phyloP scores from a whole-genome alignment of 2,329 filamentous ascomycete species.

The Cercospora citrullina region DNA sequence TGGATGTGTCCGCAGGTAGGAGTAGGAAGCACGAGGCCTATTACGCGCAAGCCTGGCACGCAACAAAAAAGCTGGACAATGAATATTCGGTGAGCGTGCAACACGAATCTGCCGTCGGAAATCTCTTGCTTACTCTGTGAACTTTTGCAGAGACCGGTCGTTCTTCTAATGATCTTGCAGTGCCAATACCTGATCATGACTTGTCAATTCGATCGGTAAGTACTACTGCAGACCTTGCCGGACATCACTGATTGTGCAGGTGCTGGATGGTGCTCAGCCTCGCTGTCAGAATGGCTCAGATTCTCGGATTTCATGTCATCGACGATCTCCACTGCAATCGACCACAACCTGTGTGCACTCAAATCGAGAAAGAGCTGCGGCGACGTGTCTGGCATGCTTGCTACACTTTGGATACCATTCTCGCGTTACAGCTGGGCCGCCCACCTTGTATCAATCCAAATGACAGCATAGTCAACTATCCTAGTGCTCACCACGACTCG shows the following conservation, averaged over 20 bases:
- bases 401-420: slow-evolving; percentile 11
- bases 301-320: slow-evolving; percentile 9
- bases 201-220: slow-evolving; percentile 19
- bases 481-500: slow-evolving; percentile 10
- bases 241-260: neutral
- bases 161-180: neutral
- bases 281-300: slow-evolving; percentile 13
- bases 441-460: slow-evolving; percentile 1
- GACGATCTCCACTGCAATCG: neutral
- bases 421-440: slow-evolving; percentile 12
- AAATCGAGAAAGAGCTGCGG: slow-evolving; percentile 14
- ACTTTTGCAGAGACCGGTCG: neutral
- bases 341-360: neutral
- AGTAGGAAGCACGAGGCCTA: slow-evolving; percentile 10
- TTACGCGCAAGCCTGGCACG: slow-evolving; percentile 5
- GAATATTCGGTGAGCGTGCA: slow-evolving; percentile 6
- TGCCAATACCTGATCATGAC: slow-evolving; percentile 13
- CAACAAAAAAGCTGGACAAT: slow-evolving; percentile 8
- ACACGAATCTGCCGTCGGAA: neutral
- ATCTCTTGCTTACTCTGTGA: neutral
- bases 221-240: neutral
- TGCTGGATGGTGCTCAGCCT: slow-evolving; percentile 14
- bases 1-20: neutral
- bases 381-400: slow-evolving; percentile 11
- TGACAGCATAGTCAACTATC: slow-evolving; percentile 10